phyloP scores from a whole-genome alignment of 2,329 filamentous ascomycete species.

The Colletotrichum aenigma region DNA sequence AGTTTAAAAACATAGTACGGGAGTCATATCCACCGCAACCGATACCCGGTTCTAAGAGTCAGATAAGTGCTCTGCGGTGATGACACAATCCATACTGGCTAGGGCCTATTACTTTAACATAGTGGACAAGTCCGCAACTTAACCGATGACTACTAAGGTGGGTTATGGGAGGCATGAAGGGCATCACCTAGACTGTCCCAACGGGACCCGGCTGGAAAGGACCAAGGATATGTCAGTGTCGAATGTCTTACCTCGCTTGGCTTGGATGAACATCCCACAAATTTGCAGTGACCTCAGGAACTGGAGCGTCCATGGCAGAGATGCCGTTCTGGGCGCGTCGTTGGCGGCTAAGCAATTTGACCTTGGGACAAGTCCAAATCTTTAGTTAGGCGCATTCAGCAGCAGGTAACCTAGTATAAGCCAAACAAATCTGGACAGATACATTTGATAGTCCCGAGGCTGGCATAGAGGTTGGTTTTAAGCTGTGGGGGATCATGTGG shows the following conservation, averaged over 20 bases:
- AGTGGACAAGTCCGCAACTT: rapidly evolving
- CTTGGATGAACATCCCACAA: rapidly evolving
- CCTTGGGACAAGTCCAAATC: neutral
- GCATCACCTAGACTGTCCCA: neutral
- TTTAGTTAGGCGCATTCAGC: neutral
- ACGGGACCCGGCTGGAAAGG: neutral
- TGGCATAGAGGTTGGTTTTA: neutral
- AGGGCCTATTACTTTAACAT: neutral
- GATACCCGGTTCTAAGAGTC: neutral
- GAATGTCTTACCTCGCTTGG: rapidly evolving
- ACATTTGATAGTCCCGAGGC: neutral
- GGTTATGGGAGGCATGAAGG: neutral
- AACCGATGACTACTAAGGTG: neutral
- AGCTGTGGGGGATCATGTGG: neutral
- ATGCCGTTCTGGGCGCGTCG: neutral
- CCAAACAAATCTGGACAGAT: neutral
- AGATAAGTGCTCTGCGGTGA: neutral
- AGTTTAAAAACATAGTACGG: rapidly evolving
- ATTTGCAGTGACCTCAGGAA: neutral
- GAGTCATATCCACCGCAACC: neutral
- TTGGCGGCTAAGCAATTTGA: neutral
- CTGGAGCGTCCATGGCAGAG: neutral
- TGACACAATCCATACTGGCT: neutral
- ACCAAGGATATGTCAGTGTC: rapidly evolving
- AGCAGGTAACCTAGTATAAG: neutral